Conservation (phyloP, 2,329 filamentous ascomycete genomes). For the Claviceps quebecensis region DNA sequence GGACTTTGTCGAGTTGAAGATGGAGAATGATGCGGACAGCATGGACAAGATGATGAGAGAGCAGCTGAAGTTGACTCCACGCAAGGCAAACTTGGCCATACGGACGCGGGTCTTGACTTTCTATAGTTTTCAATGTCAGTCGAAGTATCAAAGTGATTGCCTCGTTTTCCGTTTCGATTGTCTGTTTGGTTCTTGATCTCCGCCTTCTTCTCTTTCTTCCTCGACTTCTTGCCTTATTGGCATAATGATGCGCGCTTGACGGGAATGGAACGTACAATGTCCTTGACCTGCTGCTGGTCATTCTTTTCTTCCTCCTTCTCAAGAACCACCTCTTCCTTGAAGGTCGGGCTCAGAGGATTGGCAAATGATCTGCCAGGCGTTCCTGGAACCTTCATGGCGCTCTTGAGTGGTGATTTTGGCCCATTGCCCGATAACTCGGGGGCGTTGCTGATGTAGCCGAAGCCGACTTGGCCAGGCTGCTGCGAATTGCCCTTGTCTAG, state of each 20-base stretch:
- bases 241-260: background rate
- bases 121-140: conserved; percentile 28
- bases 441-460: conserved; percentile 68
- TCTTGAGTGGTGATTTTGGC: conserved; percentile 72
- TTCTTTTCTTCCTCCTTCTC: conserved; percentile 73
- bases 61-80: conserved; percentile 92
- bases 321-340: conserved; percentile 71
- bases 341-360: conserved; percentile 82
- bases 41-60: conserved; percentile 88
- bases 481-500: conserved; percentile 47
- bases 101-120: conserved; percentile 86
- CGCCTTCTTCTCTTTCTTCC: background rate
- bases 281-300: conserved; percentile 74
- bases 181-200: background rate
- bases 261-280: conserved; percentile 52
- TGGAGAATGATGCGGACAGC: conserved; percentile 72
- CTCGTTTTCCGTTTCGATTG: background rate
- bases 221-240: background rate
- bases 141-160: background rate
- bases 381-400: conserved; percentile 76
- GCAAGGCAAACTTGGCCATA: conserved; percentile 87
- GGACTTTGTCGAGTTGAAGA: conserved; percentile 77
- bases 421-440: conserved; percentile 45
- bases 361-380: conserved; percentile 58
- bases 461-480: conserved; percentile 68